Percentiles rank a stretch among this genome's conserved stretches.
Evolutionary conservation across 352 stramenopile genomes (phyloP).

Genomic region (Aphanomyces cochlioides): DNA sequence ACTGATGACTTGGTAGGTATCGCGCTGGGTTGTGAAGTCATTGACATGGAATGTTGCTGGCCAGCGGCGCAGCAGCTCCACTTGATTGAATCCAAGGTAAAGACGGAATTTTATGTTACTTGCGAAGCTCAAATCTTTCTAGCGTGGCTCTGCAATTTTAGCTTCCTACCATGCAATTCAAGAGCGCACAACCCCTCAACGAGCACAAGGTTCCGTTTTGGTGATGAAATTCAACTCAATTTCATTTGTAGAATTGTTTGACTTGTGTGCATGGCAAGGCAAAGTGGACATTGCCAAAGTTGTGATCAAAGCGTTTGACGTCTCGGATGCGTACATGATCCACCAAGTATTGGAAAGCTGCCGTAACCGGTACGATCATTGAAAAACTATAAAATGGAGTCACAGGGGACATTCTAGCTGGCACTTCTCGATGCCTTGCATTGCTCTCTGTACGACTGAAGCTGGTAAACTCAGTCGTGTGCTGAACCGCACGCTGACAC

Average conservation of each 20-base stretch:
- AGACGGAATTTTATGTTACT: background rate
- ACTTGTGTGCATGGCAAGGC: conserved; percentile 61
- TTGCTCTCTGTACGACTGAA: conserved; percentile 92
- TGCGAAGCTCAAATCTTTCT: conserved; percentile 3
- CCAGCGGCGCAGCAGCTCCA: conserved; percentile 60
- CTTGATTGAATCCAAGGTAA: conserved; percentile 39
- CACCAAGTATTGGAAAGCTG: conserved; percentile 62
- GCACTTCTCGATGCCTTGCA: conserved; percentile 86
- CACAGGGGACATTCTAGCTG: conserved; percentile 31
- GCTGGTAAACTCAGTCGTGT: conserved; percentile 91
- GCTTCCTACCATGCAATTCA: conserved; percentile 75
- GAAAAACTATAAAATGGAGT: too few relatives aligned
- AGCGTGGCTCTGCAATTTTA: conserved; percentile 55
- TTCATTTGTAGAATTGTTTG: conserved; percentile 46
- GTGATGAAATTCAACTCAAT: background rate
- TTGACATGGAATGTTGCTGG: conserved; percentile 95
- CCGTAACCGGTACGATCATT: conserved; percentile 20
- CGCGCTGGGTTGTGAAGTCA: conserved; percentile 88
- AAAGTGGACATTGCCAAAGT: conserved; percentile 89
- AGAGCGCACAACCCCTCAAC: conserved; percentile 36
- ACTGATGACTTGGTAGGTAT: background rate
- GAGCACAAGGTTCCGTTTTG: background rate
- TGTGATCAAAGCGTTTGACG: conserved; percentile 76
- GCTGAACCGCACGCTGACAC: conserved; percentile 93
- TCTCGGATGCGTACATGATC: conserved; percentile 85